Evolutionary conservation across 805 yeast genomes (phyloP).

Genomic region (Zygoascus bituminiphila): DNA sequence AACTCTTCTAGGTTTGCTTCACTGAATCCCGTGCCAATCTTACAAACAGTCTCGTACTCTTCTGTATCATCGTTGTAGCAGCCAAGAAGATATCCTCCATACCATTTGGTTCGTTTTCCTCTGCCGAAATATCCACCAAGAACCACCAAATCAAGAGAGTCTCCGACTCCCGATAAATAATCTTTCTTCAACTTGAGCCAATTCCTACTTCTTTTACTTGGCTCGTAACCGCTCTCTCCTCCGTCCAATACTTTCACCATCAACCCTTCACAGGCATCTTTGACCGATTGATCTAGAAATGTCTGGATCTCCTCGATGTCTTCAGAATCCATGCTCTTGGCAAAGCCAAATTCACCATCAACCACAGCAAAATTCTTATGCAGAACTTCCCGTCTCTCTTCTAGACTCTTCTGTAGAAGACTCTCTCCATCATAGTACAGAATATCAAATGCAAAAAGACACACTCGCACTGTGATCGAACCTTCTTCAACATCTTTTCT

Average conservation of each 20-base stretch:
- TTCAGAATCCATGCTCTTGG: slow-evolving; percentile 63
- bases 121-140: slow-evolving; percentile 90
- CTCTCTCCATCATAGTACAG: slow-evolving; percentile 67
- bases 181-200: slow-evolving; percentile 96
- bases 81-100: slow-evolving; percentile 90
- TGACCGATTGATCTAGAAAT: slow-evolving; percentile 82
- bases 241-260: slow-evolving; percentile 91
- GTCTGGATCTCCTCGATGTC: slow-evolving; percentile 66
- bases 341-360: slow-evolving; percentile 75
- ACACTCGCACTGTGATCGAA: slow-evolving; percentile 84
- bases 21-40: slow-evolving; percentile 94
- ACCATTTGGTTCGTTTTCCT: slow-evolving; percentile 90
- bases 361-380: slow-evolving; percentile 48
- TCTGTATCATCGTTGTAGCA: slow-evolving; percentile 87
- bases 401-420: slow-evolving; percentile 54
- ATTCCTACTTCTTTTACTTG: slow-evolving; percentile 87
- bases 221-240: slow-evolving; percentile 76
- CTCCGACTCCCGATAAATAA: slow-evolving; percentile 91
- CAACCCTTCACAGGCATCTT: slow-evolving; percentile 87
- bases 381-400: slow-evolving; percentile 60
- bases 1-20: slow-evolving; percentile 68
- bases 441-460: slow-evolving; percentile 87
- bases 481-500: slow-evolving; percentile 84
- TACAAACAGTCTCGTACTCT: slow-evolving; percentile 90
- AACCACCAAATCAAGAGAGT: slow-evolving; percentile 86